Percentiles rank a stretch among this genome's conserved stretches.
Conservation (phyloP, 139 green algal genomes). For the Eudorina sp. region DNA sequence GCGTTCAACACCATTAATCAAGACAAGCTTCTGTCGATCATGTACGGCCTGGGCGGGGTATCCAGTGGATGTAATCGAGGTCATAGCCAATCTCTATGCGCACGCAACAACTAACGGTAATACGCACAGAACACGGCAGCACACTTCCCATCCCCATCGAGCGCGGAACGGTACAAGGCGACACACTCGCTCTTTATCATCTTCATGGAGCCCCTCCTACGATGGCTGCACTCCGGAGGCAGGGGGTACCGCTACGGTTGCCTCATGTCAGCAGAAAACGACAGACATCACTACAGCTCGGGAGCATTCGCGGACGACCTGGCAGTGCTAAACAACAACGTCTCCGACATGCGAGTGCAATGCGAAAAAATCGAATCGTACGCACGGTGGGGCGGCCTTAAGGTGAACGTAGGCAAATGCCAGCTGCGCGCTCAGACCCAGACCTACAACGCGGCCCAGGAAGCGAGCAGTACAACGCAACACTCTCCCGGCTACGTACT, state of each 20-base stretch:
- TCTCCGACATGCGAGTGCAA: neutral
- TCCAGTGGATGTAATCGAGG: slow-evolving; percentile 46
- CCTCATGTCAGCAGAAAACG: neutral
- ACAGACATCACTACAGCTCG: neutral
- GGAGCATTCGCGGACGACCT: slow-evolving; percentile 1
- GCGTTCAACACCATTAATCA: no score
- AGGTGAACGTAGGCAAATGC: neutral
- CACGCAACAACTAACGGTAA: slow-evolving; percentile 25
- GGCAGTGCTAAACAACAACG: neutral
- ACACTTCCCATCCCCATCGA: slow-evolving; percentile 50
- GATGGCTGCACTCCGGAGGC: slow-evolving; percentile 12
- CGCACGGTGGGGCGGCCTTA: neutral
- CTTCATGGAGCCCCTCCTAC: neutral
- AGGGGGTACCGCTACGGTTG: slow-evolving; percentile 18
- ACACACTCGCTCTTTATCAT: slow-evolving; percentile 63
- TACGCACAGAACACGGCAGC: slow-evolving; percentile 7
- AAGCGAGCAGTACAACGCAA: no score
- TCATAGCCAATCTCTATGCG: slow-evolving; percentile 63
- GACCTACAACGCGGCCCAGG: no score
- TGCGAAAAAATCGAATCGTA: neutral
- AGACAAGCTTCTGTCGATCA: slow-evolving; percentile 58
- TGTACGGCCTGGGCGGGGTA: slow-evolving; percentile 60
- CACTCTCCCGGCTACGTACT: no score
- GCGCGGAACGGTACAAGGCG: slow-evolving; percentile 62
- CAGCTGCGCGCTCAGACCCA: neutral